Evolutionary conservation across 352 stramenopile species (phyloP).

Genomic region (Phytophthora crassamura): DNA sequence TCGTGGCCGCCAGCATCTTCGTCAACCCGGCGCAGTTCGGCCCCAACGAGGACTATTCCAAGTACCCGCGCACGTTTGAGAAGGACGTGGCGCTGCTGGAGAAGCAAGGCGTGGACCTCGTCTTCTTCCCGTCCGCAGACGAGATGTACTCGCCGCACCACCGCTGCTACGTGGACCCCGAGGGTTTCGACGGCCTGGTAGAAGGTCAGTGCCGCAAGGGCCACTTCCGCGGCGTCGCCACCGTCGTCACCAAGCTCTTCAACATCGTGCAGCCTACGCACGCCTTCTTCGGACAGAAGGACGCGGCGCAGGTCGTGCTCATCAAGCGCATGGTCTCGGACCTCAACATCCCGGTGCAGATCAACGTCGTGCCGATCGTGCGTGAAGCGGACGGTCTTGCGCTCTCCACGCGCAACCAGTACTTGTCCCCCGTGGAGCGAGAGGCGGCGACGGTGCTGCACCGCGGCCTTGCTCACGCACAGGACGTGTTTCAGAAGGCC

Average conservation of each 20-base stretch:
- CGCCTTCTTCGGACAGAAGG: conserved; percentile 99
- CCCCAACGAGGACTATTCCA: conserved; percentile 97
- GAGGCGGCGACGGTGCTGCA: conserved; percentile 91
- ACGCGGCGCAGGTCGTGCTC: conserved; percentile 97
- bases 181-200: conserved; percentile 94
- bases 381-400: conserved; percentile 97
- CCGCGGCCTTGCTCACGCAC: conserved; percentile 64
- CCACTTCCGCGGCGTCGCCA: conserved; percentile 99
- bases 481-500: conserved; percentile 50
- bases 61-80: conserved; percentile 98
- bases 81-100: conserved; percentile 90
- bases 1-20: conserved; percentile 97
- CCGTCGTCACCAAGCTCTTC: conserved; percentile 99
- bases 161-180: conserved; percentile 92
- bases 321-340: conserved; percentile 96
- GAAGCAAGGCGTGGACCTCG: conserved; percentile 90
- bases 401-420: conserved; percentile 98
- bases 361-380: conserved; percentile 93
- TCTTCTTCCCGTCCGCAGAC: conserved; percentile 86
- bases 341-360: conserved; percentile 95
- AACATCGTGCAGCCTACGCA: conserved; percentile 97
- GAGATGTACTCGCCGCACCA: conserved; percentile 91
- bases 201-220: conserved; percentile 94
- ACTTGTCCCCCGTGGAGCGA: conserved; percentile 93
- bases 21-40: conserved; percentile 99